Evolutionary conservation across 164 flowering plant genomes (phyloP).

Genomic region (Umbellularia californica): DNA sequence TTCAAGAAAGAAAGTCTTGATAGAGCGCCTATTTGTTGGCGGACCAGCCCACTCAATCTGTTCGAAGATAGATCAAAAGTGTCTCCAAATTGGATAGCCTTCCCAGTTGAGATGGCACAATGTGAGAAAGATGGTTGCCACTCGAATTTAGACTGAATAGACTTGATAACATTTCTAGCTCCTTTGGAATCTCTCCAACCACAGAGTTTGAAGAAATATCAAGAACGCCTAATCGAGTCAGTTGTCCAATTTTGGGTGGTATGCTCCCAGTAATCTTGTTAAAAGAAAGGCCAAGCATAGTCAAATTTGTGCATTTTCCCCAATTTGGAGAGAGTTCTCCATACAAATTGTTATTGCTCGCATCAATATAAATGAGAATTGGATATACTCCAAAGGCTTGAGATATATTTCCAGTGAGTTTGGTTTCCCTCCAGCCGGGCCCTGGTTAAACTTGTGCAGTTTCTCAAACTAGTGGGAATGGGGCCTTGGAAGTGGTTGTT

Average conservation of each 20-base stretch:
- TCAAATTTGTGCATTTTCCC: not conserved
- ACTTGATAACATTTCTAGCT: constrained; percentile 4
- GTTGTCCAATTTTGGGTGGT: not conserved
- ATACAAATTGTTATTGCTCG: not conserved
- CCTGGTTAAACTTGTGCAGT: constrained; percentile 19
- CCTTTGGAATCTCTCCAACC: constrained; percentile 17
- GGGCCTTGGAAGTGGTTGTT: constrained; percentile 18
- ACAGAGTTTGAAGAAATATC: constrained; percentile 8
- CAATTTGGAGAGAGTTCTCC: constrained; percentile 7
- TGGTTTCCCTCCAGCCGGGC: constrained; percentile 18
- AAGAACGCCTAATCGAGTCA: not conserved
- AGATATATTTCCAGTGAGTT: constrained; percentile 18
- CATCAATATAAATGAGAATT: not conserved
- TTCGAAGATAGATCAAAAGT: constrained; percentile 6
- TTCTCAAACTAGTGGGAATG: constrained; percentile 19
- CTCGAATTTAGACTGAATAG: constrained; percentile 15
- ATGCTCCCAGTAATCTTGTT: constrained; percentile 1
- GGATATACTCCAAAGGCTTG: constrained; percentile 20
- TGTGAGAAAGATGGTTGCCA: not conserved
- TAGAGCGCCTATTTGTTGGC: constrained; percentile 3
- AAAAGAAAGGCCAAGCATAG: not conserved
- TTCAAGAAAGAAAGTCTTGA: not conserved
- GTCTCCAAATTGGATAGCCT: not conserved
- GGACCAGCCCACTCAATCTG: constrained; percentile 1
- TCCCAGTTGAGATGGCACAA: not conserved